A percentile compares a stretch with the other conserved stretches of the same genome.
These are phyloP conservation scores for Pseudocercospora ulei DNA, from an alignment of 2,329 filamentous ascomycete species.

Conservation along the genomic window DNA sequence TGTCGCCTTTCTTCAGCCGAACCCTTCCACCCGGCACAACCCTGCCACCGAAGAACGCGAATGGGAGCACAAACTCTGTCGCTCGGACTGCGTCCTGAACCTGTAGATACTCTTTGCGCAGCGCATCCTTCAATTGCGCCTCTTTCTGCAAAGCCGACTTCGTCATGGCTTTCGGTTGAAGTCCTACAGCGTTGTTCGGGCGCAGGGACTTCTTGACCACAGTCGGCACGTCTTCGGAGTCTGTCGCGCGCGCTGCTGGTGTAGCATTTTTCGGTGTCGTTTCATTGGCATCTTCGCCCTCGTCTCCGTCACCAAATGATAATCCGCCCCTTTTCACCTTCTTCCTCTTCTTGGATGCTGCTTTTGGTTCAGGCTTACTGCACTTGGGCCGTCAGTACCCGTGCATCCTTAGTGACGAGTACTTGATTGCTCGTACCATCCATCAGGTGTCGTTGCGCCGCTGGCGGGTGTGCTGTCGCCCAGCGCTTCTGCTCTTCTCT, in stretches of 20 bases:
- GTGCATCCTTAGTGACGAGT: constrained; percentile 1
- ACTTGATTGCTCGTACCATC: constrained; percentile 46
- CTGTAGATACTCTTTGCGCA: constrained; percentile 69
- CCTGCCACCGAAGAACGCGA: constrained; percentile 93
- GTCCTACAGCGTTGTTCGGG: constrained; percentile 52
- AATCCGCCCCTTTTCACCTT: constrained; percentile 51
- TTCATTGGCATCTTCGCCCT: constrained; percentile 45
- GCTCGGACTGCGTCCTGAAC: constrained; percentile 80
- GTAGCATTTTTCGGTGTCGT: constrained; percentile 4
- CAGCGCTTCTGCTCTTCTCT: constrained; percentile 88
- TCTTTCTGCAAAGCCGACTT: constrained; percentile 70
- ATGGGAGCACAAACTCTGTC: constrained; percentile 82
- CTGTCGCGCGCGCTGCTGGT: constrained; percentile 14
- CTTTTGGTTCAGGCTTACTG: constrained; percentile 47
- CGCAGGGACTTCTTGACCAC: constrained; percentile 44
- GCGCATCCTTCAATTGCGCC: constrained; percentile 61
- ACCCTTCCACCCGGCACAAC: constrained; percentile 77
- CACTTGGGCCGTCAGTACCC: constrained; percentile 48
- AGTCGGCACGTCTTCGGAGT: constrained; percentile 17
- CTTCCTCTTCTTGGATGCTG: constrained; percentile 48
- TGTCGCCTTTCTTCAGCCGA: constrained; percentile 84
- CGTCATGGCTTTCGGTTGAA: constrained; percentile 64
- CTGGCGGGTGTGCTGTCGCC: constrained; percentile 44
- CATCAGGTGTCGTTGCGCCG: constrained; percentile 46
- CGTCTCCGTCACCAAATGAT: constrained; percentile 64